Base-by-base conservation (phyloP, 257 asterid genomes). In the Solanum habrochaites region DNA sequence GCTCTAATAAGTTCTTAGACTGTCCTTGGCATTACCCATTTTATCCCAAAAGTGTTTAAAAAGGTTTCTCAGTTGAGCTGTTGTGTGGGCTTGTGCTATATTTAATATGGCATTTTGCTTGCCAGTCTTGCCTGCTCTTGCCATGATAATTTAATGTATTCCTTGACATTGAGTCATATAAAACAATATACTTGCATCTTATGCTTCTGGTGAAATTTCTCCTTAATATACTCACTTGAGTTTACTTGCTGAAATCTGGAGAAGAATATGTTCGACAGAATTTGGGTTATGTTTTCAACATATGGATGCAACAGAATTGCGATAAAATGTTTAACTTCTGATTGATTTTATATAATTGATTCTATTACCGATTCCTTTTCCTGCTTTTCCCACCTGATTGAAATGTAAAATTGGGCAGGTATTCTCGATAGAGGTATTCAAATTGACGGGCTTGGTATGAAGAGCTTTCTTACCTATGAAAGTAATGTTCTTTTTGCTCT, bases 401-500 rank as follows among this genome's bases (percentile, higher is more conserved):
- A 80, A 10, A 72, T 85, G 49, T 70, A 60, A 78, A 82, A 83
- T 88, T 66, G 83, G 84, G 87, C 94, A 97, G 99, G 99, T 91
- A 94, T 97, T 88, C 98, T 97, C 86, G 99, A 97, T 83, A 96
- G 93, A 91, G 99, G 99, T 86, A 90, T 97, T 78, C 98, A 97
- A 72, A 96, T 95, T 93, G 99, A 96, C 70, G 99, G 99, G 67
- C 90, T 95, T 83, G 98, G 99, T 73, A 86, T 88, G 93, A 97
- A 93, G 92, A 92, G 91, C 91, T 96, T 97, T 89, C 88, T 94
- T 94, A 96, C 99, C 7, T 96, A 97, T 27, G 99, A 97, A 91
- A 97, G 99, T 88, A 97, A 97, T 91, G 93, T 97, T 85, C 96
- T 96, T 80, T 97, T 95, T 91, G 99, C 99, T 87, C 98, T 97